These are phyloP conservation scores for Thalia dealbata DNA, from an alignment of 176 grass and related monocot species.

Conservation along the genomic window DNA sequence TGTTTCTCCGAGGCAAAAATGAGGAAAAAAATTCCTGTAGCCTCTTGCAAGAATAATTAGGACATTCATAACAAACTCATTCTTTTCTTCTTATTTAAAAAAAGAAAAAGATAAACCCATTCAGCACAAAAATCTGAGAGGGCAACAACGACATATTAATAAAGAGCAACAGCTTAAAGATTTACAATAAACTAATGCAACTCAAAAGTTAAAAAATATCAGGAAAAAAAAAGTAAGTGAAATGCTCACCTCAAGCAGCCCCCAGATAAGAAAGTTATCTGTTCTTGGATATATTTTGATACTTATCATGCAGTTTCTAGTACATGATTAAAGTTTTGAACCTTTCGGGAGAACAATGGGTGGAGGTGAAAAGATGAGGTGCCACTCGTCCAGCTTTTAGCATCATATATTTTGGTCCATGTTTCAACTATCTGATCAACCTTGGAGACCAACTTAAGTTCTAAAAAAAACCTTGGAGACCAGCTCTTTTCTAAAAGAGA, in stretches of 20 bases:
- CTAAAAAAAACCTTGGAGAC: slow-evolving; percentile 69
- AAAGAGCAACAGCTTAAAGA: no score
- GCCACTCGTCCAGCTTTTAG: slow-evolving; percentile 60
- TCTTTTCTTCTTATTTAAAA: no score
- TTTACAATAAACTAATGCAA: no score
- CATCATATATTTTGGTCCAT: slow-evolving; percentile 91
- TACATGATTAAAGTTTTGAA: slow-evolving; percentile 44
- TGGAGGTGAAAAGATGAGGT: slow-evolving; percentile 70
- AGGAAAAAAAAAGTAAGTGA: background rate
- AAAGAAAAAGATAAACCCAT: no score
- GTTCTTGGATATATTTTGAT: slow-evolving; percentile 6
- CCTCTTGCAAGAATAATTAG: no score
- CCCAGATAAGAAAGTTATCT: background rate
- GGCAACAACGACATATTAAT: no score
- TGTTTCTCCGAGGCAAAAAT: no score
- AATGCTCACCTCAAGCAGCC: background rate
- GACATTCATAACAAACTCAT: no score
- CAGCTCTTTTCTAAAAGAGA: no score
- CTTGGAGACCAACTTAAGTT: slow-evolving; percentile 67
- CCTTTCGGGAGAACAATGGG: slow-evolving; percentile 67
- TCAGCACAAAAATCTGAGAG: no score
- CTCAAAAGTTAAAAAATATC: background rate
- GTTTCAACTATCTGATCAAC: slow-evolving; percentile 85
- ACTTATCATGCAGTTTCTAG: slow-evolving; percentile 50
- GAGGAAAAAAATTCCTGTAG: no score